phyloP scores from a whole-genome alignment of 2,329 filamentous ascomycete species.

The Xylariaceae sp. region DNA sequence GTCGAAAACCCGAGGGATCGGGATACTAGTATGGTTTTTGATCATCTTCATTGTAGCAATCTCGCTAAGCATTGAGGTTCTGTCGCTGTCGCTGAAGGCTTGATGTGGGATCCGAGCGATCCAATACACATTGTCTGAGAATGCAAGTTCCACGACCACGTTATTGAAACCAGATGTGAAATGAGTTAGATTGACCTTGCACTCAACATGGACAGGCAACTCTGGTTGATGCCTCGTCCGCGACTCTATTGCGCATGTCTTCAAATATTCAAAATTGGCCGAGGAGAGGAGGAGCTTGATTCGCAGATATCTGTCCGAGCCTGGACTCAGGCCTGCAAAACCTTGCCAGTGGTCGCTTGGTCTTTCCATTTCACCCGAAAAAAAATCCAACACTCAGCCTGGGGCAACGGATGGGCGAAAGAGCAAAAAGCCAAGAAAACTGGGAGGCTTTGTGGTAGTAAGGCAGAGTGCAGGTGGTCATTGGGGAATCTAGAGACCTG shows the following conservation, averaged over 20 bases:
- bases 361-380: too few species aligned
- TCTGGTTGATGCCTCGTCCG: constrained; percentile 1
- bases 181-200: constrained; percentile 1
- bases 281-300: constrained; percentile 7
- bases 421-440: too few species aligned
- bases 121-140: constrained; percentile 29
- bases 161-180: constrained; percentile 26
- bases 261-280: constrained; percentile 10
- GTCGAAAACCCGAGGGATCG: constrained; percentile 25
- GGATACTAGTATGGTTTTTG: constrained; percentile 23
- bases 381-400: too few species aligned
- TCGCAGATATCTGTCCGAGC: constrained; percentile 7
- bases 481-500: too few species aligned
- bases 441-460: too few species aligned
- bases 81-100: constrained; percentile 16
- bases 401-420: too few species aligned
- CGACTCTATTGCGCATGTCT: constrained; percentile 5
- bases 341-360: constrained; percentile 3
- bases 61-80: constrained; percentile 28
- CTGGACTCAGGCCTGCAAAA: not conserved
- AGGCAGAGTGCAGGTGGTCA: too few species aligned
- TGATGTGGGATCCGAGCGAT: constrained; percentile 26
- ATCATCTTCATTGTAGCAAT: constrained; percentile 30
- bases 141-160: constrained; percentile 27
- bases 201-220: constrained; percentile 2